phyloP scores from a whole-genome alignment of 2,329 filamentous ascomycete genomes.

The Cordyceps javanica region DNA sequence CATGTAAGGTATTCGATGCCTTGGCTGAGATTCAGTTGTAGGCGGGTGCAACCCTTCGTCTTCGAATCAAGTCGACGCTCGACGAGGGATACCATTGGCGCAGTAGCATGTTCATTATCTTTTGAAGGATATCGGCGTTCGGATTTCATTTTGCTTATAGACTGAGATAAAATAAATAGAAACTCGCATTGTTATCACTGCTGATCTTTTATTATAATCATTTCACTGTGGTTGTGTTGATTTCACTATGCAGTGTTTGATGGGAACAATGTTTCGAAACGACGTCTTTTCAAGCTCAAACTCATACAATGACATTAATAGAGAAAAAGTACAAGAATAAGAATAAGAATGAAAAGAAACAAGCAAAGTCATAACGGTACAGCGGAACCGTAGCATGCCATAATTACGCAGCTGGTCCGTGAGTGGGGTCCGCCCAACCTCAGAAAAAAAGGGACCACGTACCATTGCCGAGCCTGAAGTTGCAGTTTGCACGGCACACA shows the following conservation, averaged over 20 bases:
- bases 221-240: too few species aligned
- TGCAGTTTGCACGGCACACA: background rate
- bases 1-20: slow-evolving; percentile 14
- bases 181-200: too few species aligned
- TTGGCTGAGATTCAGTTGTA: background rate
- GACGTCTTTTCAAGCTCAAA: too few species aligned
- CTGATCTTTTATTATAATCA: too few species aligned
- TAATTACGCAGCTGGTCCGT: too few species aligned
- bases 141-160: background rate
- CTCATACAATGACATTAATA: too few species aligned
- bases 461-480: background rate
- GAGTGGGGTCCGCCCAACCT: background rate
- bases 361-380: too few species aligned
- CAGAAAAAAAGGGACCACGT: background rate
- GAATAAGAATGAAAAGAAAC: too few species aligned
- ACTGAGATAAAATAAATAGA: background rate
- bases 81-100: background rate
- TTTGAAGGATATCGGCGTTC: background rate
- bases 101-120: background rate
- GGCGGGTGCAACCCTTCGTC: background rate
- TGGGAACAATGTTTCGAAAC: too few species aligned
- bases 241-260: too few species aligned
- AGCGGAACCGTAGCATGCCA: too few species aligned
- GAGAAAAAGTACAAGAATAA: too few species aligned
- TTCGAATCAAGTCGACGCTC: background rate